A percentile compares a stretch with the other conserved stretches of the same genome.
Conservation (phyloP, 495 filamentous ascomycete genomes). For the Evansstolkia leycettana region DNA sequence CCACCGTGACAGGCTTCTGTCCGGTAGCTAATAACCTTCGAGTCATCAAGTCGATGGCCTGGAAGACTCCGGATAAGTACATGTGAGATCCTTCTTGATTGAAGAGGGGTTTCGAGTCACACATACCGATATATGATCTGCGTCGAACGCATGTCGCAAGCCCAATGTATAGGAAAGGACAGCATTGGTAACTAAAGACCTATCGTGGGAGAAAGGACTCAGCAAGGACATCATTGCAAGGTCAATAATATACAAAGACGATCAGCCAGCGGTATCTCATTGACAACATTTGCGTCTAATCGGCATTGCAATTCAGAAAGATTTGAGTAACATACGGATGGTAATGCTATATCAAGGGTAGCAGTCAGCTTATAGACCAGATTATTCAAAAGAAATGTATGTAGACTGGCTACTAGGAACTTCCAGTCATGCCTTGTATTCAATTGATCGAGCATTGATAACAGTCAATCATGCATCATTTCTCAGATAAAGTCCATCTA, state of each 20-base stretch:
- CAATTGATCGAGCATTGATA: too few species aligned
- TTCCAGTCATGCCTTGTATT: too few species aligned
- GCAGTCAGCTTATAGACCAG: too few species aligned
- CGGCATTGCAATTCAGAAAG: too few species aligned
- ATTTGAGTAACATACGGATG: slow-evolving; percentile 23
- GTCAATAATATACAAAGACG: not conserved
- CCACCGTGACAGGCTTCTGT: slow-evolving; percentile 80
- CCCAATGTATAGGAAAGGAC: slow-evolving; percentile 82
- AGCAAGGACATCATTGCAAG: not conserved
- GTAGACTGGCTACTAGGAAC: too few species aligned
- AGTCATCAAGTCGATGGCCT: slow-evolving; percentile 94
- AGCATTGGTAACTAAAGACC: slow-evolving; percentile 60
- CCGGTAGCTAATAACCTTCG: slow-evolving; percentile 78
- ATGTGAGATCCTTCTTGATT: not conserved
- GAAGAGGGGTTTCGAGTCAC: not conserved
- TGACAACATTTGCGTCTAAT: too few species aligned
- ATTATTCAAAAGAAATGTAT: too few species aligned
- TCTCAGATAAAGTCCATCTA: too few species aligned
- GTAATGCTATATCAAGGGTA: slow-evolving; percentile 12
- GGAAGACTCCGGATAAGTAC: slow-evolving; percentile 1
- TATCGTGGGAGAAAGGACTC: too few species aligned
- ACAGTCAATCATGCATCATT: too few species aligned
- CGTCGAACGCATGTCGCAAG: slow-evolving; percentile 87
- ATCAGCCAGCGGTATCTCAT: too few species aligned
- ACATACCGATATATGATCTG: slow-evolving; percentile 77